These are phyloP conservation scores for Dipodascus albidus DNA, from an alignment of 805 yeast species.

Conservation along the genomic window DNA sequence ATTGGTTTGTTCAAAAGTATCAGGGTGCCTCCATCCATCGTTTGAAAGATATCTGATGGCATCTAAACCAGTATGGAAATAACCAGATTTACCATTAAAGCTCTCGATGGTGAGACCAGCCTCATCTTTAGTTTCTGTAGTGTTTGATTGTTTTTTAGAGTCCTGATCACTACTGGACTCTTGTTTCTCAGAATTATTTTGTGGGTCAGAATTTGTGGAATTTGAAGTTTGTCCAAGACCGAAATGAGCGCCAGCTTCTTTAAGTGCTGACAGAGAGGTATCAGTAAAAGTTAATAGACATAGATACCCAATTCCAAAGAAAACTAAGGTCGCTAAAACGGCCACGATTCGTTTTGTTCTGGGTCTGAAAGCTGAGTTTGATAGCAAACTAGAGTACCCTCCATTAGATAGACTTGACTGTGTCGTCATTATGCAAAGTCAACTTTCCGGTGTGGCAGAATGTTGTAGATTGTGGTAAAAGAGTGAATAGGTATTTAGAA, in stretches of 20 bases:
- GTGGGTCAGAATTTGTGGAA: not conserved
- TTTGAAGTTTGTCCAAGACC: not conserved
- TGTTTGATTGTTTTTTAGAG: not conserved
- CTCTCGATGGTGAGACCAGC: not conserved
- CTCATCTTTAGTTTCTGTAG: not conserved
- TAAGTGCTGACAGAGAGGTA: not conserved
- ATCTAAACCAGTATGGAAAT: not conserved
- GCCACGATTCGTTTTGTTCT: not conserved
- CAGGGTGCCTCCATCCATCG: constrained; percentile 1
- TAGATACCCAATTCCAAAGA: not conserved
- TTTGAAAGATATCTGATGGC: not conserved
- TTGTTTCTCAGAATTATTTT: not conserved
- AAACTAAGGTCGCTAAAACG: not conserved
- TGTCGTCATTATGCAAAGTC: not conserved
- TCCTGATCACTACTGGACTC: not conserved
- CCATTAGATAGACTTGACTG: not conserved
- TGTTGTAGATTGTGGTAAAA: not conserved
- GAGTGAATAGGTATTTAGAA: not conserved
- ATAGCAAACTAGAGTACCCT: not conserved
- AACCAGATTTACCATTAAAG: not conserved
- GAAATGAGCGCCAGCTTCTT: not conserved
- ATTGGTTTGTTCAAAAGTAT: not conserved
- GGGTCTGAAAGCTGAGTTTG: not conserved
- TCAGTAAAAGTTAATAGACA: not conserved
- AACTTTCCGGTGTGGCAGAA: not conserved